Conservation (phyloP, 129 eudicot genomes). For the Flaveria ramosissima region DNA sequence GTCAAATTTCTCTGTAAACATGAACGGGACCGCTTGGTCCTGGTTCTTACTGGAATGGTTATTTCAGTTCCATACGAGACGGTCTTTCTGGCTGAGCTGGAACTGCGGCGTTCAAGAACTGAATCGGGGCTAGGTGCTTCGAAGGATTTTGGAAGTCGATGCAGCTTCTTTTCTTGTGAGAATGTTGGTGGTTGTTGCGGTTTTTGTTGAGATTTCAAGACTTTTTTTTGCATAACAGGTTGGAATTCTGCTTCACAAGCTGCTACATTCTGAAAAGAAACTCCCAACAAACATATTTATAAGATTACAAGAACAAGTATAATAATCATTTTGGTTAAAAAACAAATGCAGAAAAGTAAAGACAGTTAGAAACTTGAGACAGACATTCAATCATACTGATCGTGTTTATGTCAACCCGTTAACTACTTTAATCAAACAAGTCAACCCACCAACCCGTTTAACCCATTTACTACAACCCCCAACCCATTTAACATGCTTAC, state of each 20-base stretch:
- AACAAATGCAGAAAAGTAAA: background rate
- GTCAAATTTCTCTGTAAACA: background rate
- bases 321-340: background rate
- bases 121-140: conserved; percentile 74
- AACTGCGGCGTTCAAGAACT: conserved; percentile 61
- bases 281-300: background rate
- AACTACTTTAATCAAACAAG: background rate
- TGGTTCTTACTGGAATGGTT: conserved; percentile 42
- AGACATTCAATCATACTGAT: background rate
- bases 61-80: conserved; percentile 31
- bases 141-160: conserved; percentile 32
- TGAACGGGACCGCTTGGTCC: conserved; percentile 54
- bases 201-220: conserved; percentile 22
- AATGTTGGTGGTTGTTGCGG: conserved; percentile 1
- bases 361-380: background rate
- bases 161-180: conserved; percentile 9
- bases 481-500: background rate
- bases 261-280: conserved; percentile 20
- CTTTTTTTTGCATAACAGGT: conserved; percentile 6
- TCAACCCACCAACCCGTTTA: background rate
- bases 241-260: conserved; percentile 21
- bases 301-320: background rate
- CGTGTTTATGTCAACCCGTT: background rate
- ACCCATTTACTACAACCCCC: background rate
- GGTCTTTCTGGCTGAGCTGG: conserved; percentile 48